Evolutionary conservation across 129 eudicot species (phyloP).

Genomic region (Ambrosia artemisiifolia): DNA sequence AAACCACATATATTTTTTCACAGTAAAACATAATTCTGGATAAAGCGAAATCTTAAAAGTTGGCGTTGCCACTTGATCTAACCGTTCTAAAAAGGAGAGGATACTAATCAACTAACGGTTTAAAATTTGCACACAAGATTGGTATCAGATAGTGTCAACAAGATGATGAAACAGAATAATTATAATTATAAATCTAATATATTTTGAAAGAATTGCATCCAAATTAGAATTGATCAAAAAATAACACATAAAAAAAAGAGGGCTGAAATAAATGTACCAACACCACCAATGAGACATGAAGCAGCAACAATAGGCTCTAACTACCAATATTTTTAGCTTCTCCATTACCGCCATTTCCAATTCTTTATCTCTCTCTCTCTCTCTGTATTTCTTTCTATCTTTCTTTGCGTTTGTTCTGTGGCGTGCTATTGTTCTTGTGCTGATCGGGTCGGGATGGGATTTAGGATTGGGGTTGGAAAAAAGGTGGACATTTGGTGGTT

Average conservation of each 20-base stretch:
- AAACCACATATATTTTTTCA: not conserved
- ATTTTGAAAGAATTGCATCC: slow-evolving; percentile 3
- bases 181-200: not conserved
- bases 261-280: slow-evolving; percentile 39
- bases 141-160: not conserved
- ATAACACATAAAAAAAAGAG: not conserved
- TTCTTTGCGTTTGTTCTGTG: not conserved
- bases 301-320: slow-evolving; percentile 78
- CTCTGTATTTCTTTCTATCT: too few relatives aligned
- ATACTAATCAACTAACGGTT: slow-evolving; percentile 15
- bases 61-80: too few relatives aligned
- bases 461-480: not conserved
- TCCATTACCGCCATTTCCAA: slow-evolving; percentile 64
- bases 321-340: slow-evolving; percentile 58
- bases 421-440: slow-evolving; percentile 1
- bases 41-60: not conserved
- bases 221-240: slow-evolving; percentile 1
- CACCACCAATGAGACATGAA: slow-evolving; percentile 73
- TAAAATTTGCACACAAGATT: not conserved
- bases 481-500: too few relatives aligned
- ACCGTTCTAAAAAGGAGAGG: not conserved
- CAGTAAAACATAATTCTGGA: not conserved
- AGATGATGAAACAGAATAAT: not conserved
- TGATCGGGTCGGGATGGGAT: not conserved
- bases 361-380: not conserved